A percentile compares a stretch with the other conserved stretches of the same genome.
Evolutionary conservation across 2,329 filamentous ascomycete species (phyloP).

Genomic region (Arthroderma sp.): DNA sequence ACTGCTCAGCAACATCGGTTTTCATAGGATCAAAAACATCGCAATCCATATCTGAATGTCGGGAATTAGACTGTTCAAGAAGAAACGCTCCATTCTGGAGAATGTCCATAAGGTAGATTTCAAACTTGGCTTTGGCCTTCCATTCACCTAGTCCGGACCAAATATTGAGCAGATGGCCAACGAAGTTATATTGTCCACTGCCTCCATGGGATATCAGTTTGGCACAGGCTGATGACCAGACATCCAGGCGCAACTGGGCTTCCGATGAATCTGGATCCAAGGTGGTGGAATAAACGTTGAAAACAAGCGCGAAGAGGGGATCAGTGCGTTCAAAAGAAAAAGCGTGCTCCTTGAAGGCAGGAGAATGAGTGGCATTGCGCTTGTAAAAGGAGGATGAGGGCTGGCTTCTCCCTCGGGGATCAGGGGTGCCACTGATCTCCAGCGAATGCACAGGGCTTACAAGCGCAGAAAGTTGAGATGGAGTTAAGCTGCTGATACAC

Average conservation of each 20-base stretch:
- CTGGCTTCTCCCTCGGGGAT: slow-evolving; percentile 41
- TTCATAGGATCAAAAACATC: slow-evolving; percentile 59
- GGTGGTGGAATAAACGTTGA: slow-evolving; percentile 81
- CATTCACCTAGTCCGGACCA: slow-evolving; percentile 81
- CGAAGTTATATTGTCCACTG: slow-evolving; percentile 63
- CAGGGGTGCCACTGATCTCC: slow-evolving; percentile 67
- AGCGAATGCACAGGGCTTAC: slow-evolving; percentile 66
- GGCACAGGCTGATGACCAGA: slow-evolving; percentile 82
- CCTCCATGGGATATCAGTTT: slow-evolving; percentile 68
- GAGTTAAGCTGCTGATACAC: slow-evolving; percentile 62
- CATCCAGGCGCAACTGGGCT: slow-evolving; percentile 63
- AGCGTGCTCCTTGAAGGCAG: slow-evolving; percentile 65
- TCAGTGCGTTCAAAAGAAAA: slow-evolving; percentile 83
- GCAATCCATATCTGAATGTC: slow-evolving; percentile 55
- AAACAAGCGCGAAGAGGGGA: slow-evolving; percentile 69
- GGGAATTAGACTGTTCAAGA: slow-evolving; percentile 71
- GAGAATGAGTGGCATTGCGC: slow-evolving; percentile 36
- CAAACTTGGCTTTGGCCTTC: slow-evolving; percentile 79
- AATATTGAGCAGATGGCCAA: slow-evolving; percentile 73
- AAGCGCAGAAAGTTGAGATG: slow-evolving; percentile 63
- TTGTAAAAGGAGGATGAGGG: slow-evolving; percentile 36
- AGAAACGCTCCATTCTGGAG: slow-evolving; percentile 87
- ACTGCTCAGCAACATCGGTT: slow-evolving; percentile 71
- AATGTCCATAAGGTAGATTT: slow-evolving; percentile 89
- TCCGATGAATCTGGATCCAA: slow-evolving; percentile 70